Evolutionary conservation across 306 rosid genomes (phyloP), one percentile per base, ranked within the genome.

Genomic region (Lathyrus sativus): DNA sequence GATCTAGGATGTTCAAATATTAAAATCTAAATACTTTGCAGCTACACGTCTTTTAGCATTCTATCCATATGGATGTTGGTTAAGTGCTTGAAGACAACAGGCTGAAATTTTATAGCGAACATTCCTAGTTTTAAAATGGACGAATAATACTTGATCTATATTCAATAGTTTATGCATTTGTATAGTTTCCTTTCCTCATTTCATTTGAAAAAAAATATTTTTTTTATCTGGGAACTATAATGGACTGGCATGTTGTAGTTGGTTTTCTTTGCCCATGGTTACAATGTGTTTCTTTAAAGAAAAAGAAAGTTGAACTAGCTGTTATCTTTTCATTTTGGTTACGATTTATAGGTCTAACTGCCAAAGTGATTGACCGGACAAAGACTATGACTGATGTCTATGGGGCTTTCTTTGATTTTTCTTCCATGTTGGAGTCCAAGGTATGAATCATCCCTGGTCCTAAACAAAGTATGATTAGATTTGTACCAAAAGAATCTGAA

Each of bases 381-480:
- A 82, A 82, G 62, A 86, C 89, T n/a, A 84, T 86, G 70, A 81
- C 89, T 35, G 99, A 93, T 67, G 95, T 93, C 83, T 93, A 93
- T 57, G 89, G 88, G 57, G 90, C 97, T 74, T 93, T 93, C 89
- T 85, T 70, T 75, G 99, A 93, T 81, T 93, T 93, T 75, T 82
- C 99, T 60, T 80, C 79, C 56, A 67, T 86, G 81, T 56, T 93
- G 54, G 82, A 88, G 79, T 79, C 85, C 53, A 93, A 93, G 99
- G 99, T 90, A 88, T 49, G 79, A 49, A 62, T 33, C 66, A 74
- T 55, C 49, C 54, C 2, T 75, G 39, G 6, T 67, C 53, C 74
- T 44, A 41, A 68, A 26, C 71, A 33, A 66, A 68, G 65, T 50
- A 75, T 17, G 67, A 24, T 55, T 35, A 55, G 51, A 42, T 73